Percentiles rank a stretch among this genome's conserved stretches.
Evolutionary conservation across 2,329 filamentous ascomycete species (phyloP).

Genomic region (Geosmithia morbida): DNA sequence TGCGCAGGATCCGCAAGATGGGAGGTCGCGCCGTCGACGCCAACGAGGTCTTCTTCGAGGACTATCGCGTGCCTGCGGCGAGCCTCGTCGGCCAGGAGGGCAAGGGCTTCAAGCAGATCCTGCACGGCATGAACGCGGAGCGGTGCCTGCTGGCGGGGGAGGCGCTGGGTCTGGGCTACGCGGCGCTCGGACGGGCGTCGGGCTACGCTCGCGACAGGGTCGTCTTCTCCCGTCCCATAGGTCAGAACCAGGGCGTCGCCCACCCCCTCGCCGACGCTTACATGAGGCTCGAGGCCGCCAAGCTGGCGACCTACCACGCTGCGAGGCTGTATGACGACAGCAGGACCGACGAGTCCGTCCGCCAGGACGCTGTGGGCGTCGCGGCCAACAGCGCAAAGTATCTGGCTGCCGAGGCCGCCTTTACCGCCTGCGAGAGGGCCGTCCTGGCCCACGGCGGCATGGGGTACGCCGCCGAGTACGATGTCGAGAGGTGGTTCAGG

Average conservation of each 20-base stretch:
- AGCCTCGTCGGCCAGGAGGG: constrained; percentile 58
- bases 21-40: constrained; percentile 70
- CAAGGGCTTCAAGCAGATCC: constrained; percentile 64
- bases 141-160: constrained; percentile 64
- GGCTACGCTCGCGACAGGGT: constrained; percentile 52
- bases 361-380: constrained; percentile 42
- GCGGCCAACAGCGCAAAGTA: constrained; percentile 60
- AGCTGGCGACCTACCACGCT: constrained; percentile 51
- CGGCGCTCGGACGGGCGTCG: constrained; percentile 46
- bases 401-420: constrained; percentile 50
- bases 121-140: constrained; percentile 72
- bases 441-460: constrained; percentile 47
- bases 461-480: constrained; percentile 50
- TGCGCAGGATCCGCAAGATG: constrained; percentile 73
- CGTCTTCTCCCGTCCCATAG: constrained; percentile 51
- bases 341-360: constrained; percentile 31
- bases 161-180: constrained; percentile 67
- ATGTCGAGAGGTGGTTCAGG: constrained; percentile 51
- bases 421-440: constrained; percentile 45
- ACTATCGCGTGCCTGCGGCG: constrained; percentile 51
- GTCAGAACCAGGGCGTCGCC: constrained; percentile 50
- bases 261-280: constrained; percentile 53
- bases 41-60: constrained; percentile 80
- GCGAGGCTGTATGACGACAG: constrained; percentile 45
- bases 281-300: constrained; percentile 50